A percentile compares a stretch with the other conserved stretches of the same genome.
Conservation (phyloP, 139 green algal species). For the Eudorina sp. region DNA sequence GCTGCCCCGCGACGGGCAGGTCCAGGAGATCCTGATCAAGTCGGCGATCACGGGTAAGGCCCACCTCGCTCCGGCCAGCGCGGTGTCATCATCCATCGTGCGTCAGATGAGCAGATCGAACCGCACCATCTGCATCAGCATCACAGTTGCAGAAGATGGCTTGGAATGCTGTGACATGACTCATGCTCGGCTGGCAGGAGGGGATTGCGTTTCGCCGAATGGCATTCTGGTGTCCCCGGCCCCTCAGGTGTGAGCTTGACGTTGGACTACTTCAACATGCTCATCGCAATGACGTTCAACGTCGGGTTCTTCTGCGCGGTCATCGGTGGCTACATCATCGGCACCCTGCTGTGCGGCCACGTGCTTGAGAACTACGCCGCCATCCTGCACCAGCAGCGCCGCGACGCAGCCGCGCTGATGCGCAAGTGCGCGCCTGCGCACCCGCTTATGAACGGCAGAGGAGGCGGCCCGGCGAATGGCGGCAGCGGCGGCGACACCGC, state of each 20-base stretch:
- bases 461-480: not conserved
- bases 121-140: too few relatives aligned
- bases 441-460: not conserved
- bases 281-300: constrained; percentile 78
- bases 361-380: constrained; percentile 52
- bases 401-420: not conserved
- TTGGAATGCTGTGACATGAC: too few relatives aligned
- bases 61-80: too few relatives aligned
- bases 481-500: not conserved
- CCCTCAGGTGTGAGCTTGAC: constrained; percentile 30
- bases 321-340: constrained; percentile 60
- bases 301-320: constrained; percentile 70
- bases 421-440: too few relatives aligned
- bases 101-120: too few relatives aligned
- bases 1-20: not conserved
- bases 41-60: constrained; percentile 48
- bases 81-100: too few relatives aligned
- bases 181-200: too few relatives aligned
- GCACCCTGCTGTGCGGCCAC: constrained; percentile 57
- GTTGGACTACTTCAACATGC: constrained; percentile 71
- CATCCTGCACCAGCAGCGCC: constrained; percentile 27
- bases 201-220: too few relatives aligned
- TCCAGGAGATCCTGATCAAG: constrained; percentile 33
- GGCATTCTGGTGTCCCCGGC: too few relatives aligned
- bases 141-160: too few relatives aligned